Conservation (phyloP, 106 monocot species). For the Dendrobium officinale region DNA sequence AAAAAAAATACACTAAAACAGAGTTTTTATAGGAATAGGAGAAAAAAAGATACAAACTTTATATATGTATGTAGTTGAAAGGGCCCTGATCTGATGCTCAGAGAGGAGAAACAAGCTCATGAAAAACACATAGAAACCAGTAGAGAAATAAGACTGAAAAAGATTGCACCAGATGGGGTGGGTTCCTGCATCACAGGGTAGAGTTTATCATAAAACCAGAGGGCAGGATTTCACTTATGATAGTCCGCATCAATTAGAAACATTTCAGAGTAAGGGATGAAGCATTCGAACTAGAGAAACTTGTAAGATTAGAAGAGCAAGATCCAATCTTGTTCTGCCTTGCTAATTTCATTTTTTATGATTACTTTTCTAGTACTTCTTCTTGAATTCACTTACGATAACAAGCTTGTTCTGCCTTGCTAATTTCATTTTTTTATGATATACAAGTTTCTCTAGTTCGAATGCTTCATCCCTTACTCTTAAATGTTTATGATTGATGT, state of each 20-base stretch:
- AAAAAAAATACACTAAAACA: not conserved
- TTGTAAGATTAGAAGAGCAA: not conserved
- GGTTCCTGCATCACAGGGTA: conserved; percentile 34
- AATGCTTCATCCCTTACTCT: conserved; percentile 20
- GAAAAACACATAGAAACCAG: conserved; percentile 87
- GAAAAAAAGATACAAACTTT: not conserved
- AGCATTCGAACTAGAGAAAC: conserved; percentile 12
- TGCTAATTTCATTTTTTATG: too few relatives aligned
- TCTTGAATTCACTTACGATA: too few relatives aligned
- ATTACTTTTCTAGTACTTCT: too few relatives aligned
- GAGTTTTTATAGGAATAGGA: not conserved
- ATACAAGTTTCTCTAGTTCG: not conserved
- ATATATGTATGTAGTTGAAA: too few relatives aligned
- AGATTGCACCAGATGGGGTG: conserved; percentile 49
- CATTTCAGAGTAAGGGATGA: conserved; percentile 12
- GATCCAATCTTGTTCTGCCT: not conserved
- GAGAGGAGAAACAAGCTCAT: conserved; percentile 12
- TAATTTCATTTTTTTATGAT: too few relatives aligned
- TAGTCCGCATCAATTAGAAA: conserved; percentile 44
- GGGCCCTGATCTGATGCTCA: not conserved
- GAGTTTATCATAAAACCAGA: conserved; percentile 63
- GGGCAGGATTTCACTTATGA: conserved; percentile 45
- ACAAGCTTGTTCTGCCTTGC: too few relatives aligned
- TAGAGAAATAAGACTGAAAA: conserved; percentile 73
- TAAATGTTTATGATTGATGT: conserved; percentile 37